Base-by-base conservation (phyloP, 169 alveolate species). In the Blepharisma undulans region DNA sequence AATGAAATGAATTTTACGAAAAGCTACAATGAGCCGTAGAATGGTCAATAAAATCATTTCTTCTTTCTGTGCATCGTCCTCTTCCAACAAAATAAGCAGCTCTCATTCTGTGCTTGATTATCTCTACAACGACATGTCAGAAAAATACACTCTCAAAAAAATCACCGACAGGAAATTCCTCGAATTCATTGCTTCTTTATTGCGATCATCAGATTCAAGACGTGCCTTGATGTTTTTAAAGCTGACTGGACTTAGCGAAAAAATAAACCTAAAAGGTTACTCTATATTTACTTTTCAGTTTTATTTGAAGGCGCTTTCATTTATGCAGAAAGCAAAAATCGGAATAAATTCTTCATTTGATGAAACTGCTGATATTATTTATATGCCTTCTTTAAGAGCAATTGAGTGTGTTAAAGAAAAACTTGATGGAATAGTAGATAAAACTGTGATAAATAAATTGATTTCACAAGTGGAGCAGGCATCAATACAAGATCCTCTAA, bases 81-180 rank as follows among this genome's bases (percentile, higher is more conserved):
- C n/a, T 0, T 82, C 78, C 1, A 21, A 82, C 34, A 22, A 19
- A 59, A 32, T 29, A 18, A 21, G 29, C 25, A 36, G 30, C 16
- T 78, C 86, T 5, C 6, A 3, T 22, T 27, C 33, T 32, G 77
- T 92, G 0, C 18, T 78, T 22, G 95, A 92, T 27, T 72, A 66
- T 74, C 72, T 87, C 14, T 92, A 92, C 72, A 94, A 92, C 34
- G 84, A 34, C 36, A 78, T 92, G 48, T 84, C 90, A 88, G 74
- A 92, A 29, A 92, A 90, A 59, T 92, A 92, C 74, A 94, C 94
- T 2, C 78, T 92, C 4, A 92, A 90, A 61, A 92, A 92, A 72
- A 94, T 92, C 16, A 92, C 95, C 19, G 95, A 92, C 32, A 84
- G 87, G 80, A 92, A 92, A 72, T 92, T 85, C 86, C n/a, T 76